Base-by-base conservation (phyloP, 2,329 filamentous ascomycete genomes). In the Cladosporium oxysporum region DNA sequence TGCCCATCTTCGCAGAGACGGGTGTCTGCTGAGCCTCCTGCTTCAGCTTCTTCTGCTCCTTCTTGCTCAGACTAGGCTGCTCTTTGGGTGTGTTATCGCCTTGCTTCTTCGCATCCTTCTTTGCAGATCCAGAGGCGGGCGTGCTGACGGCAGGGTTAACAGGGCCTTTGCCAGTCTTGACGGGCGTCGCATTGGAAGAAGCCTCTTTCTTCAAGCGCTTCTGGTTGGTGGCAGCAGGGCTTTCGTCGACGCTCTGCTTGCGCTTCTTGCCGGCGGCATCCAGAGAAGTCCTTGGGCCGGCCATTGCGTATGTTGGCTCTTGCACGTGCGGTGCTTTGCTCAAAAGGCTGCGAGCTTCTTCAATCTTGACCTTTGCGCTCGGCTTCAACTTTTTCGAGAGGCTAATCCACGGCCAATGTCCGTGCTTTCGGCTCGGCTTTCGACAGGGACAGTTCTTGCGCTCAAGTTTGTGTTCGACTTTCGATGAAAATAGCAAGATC, bases 211-310 rank as follows among this genome's bases (percentile, higher is more conserved):
- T 63, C 61, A 63, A 26, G 35, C 61, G 50, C 50, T 63, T 63
- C 33, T 63, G 61, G 37, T 63, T 57, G 61, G 53, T 63, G 50
- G 61, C 61, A 18, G 61, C 61, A 47, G 61, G 61, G 50, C 61
- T 63, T n/a, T 63, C 61, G 50, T 63, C 61, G 26, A 55, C 61
- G 50, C 61, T 63, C 50, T 63, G 61, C 29, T 63, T 63, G 61
- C 61, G 61, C 50, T 63, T 63, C 29, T 63, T 63, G 50, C 61
- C 61, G 57, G 50, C 33, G 50, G 50, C 61, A 33, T 63, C 61
- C 50, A 63, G 35, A 28, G 61, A 57, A 35, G 23, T 63, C 26
- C 50, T 41, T 63, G 61, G 50, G 26, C 35, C 50, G 26, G 61
- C 61, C 61, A 63, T 63, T 14, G 18, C 57, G 23, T 57, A 6